Percentiles rank a stretch among this genome's conserved stretches.
Evolutionary conservation across 495 filamentous ascomycete genomes (phyloP).

Genomic region (Lophium mytilinum): DNA sequence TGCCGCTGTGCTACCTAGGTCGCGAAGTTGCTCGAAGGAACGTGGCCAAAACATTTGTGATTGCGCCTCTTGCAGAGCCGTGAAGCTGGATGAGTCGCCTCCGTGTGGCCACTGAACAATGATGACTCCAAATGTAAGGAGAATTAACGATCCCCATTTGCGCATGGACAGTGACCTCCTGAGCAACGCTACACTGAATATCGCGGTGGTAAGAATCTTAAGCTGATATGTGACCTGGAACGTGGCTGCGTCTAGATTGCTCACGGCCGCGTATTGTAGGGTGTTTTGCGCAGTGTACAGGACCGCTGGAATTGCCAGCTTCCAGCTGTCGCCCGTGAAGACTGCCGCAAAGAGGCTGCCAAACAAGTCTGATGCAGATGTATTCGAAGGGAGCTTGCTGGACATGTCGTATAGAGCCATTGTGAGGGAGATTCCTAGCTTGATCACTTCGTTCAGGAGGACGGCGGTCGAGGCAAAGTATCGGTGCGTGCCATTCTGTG

Average conservation of each 20-base stretch:
- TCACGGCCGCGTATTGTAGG: constrained; percentile 84
- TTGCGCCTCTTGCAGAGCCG: constrained; percentile 31
- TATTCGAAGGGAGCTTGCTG: constrained; percentile 59
- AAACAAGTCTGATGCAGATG: constrained; percentile 71
- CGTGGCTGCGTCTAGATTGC: constrained; percentile 82
- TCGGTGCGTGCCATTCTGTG: constrained; percentile 65
- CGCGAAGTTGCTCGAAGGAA: constrained; percentile 55
- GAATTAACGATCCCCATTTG: constrained; percentile 71
- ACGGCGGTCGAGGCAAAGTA: constrained; percentile 94
- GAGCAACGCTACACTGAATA: constrained; percentile 78
- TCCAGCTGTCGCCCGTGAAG: constrained; percentile 94
- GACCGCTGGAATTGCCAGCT: constrained; percentile 79
- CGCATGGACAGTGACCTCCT: constrained; percentile 56
- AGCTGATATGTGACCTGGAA: constrained; percentile 92
- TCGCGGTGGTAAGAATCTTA: constrained; percentile 81
- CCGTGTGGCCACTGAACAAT: constrained; percentile 70
- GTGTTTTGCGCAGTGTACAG: constrained; percentile 88
- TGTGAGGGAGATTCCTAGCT: constrained; percentile 75
- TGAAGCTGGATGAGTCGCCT: constrained; percentile 22
- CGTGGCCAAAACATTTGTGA: constrained; percentile 61
- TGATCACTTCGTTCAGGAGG: constrained; percentile 86
- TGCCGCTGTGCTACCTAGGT: constrained; percentile 37
- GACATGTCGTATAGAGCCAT: constrained; percentile 85
- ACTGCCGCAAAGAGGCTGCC: constrained; percentile 69
- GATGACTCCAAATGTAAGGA: constrained; percentile 79